These are phyloP conservation scores for Angomonas deanei DNA, from an alignment of 208 protist species.

Conservation along the genomic window DNA sequence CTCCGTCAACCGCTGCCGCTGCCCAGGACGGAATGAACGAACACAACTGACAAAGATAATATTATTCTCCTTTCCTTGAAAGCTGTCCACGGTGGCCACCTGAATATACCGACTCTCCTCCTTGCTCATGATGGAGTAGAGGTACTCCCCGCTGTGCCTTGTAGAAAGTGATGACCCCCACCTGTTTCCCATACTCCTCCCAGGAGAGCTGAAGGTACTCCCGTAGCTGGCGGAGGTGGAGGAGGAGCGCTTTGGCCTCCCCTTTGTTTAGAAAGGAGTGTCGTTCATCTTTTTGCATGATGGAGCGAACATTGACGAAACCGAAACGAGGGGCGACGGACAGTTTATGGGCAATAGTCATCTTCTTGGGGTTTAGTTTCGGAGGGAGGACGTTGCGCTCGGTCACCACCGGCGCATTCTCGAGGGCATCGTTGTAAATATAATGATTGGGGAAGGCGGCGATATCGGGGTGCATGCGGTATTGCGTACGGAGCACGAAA, in stretches of 20 bases:
- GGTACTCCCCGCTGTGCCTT: conserved; percentile 49
- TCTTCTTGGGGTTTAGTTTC: background rate
- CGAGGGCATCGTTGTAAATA: conserved; percentile 68
- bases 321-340: conserved; percentile 40
- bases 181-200: conserved; percentile 40
- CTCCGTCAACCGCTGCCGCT: background rate
- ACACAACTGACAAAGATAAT: conserved; percentile 91
- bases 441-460: conserved; percentile 76
- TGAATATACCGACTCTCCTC: conserved; percentile 63
- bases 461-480: conserved; percentile 89
- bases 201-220: conserved; percentile 35
- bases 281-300: conserved; percentile 20
- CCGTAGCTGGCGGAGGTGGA: conserved; percentile 66
- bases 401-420: conserved; percentile 37
- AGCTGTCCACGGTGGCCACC: conserved; percentile 90
- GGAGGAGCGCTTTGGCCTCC: conserved; percentile 60
- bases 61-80: conserved; percentile 93
- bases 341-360: conserved; percentile 13
- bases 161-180: conserved; percentile 86
- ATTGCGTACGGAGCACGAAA: conserved; percentile 77
- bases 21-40: conserved; percentile 19
- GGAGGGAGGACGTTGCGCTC: background rate
- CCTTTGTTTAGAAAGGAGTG: conserved; percentile 34
- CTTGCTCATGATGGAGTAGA: conserved; percentile 28
- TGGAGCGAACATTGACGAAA: conserved; percentile 62